These are phyloP conservation scores for Teratosphaeria destructans DNA, from an alignment of 2,329 filamentous ascomycete species.

Conservation along the genomic window DNA sequence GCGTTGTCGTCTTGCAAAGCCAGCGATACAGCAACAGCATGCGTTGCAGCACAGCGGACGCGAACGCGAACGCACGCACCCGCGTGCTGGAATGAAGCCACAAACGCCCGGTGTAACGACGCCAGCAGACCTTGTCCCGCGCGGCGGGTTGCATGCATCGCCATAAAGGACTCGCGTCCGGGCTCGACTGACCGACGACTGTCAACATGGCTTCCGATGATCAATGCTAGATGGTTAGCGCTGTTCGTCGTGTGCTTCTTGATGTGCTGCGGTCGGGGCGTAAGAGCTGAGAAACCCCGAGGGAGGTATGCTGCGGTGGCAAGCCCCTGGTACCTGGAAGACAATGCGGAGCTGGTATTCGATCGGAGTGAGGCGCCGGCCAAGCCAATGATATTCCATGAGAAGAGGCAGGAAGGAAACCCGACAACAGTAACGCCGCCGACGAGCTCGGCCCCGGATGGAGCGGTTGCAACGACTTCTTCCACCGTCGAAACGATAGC, in stretches of 20 bases:
- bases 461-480: not conserved
- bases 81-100: slow-evolving; percentile 15
- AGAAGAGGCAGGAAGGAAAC: not conserved
- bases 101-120: slow-evolving; percentile 13
- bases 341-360: slow-evolving; percentile 14
- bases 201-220: slow-evolving; percentile 3
- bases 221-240: not conserved
- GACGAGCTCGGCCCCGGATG: not conserved
- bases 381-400: slow-evolving; percentile 9
- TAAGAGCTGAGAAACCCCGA: slow-evolving; percentile 7
- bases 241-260: slow-evolving; percentile 12
- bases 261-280: slow-evolving; percentile 13
- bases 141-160: slow-evolving; percentile 3
- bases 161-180: slow-evolving; percentile 4
- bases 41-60: slow-evolving; percentile 8
- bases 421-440: not conserved
- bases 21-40: slow-evolving; percentile 12
- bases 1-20: slow-evolving; percentile 15
- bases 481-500: not conserved
- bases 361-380: slow-evolving; percentile 18
- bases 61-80: slow-evolving; percentile 7
- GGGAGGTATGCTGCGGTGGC: slow-evolving; percentile 9
- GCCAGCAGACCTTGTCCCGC: slow-evolving; percentile 3
- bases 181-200: slow-evolving; percentile 1
- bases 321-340: not conserved